Percentiles rank a stretch among this genome's conserved stretches.
phyloP scores from a whole-genome alignment of 1,139 yeast genomes.

The Yamadazyma pseudoaaseri region DNA sequence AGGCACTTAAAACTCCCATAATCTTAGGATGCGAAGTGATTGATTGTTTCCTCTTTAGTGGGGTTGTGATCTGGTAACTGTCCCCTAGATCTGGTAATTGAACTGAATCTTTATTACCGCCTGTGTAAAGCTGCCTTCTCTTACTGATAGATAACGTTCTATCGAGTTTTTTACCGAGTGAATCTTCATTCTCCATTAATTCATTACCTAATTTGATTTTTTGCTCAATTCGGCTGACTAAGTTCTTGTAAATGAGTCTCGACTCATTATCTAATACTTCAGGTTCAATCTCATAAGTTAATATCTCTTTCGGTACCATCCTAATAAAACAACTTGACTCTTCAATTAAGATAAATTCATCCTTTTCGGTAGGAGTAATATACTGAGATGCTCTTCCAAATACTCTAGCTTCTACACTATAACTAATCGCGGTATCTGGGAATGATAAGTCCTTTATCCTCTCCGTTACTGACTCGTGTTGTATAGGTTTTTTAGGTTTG shows the following conservation, averaged over 20 bases:
- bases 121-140: constrained; percentile 17
- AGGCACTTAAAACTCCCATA: constrained; percentile 33
- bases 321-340: constrained; percentile 33
- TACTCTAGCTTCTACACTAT: constrained; percentile 41
- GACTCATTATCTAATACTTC: constrained; percentile 21
- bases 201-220: constrained; percentile 29
- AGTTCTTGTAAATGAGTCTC: constrained; percentile 26
- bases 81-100: background rate
- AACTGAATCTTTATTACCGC: background rate
- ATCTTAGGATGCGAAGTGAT: constrained; percentile 36
- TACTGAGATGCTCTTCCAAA: constrained; percentile 43
- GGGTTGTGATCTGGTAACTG: constrained; percentile 10
- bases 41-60: constrained; percentile 33
- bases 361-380: constrained; percentile 13
- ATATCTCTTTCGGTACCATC: constrained; percentile 22
- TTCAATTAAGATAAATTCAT: constrained; percentile 41
- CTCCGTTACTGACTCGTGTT: constrained; percentile 8
- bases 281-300: constrained; percentile 11
- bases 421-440: constrained; percentile 38
- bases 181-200: constrained; percentile 9
- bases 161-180: constrained; percentile 5
- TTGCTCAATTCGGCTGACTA: constrained; percentile 28
- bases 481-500: background rate
- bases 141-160: constrained; percentile 17
- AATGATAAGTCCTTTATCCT: constrained; percentile 35